A percentile compares a stretch with the other conserved stretches of the same genome.
Evolutionary conservation across 2,329 filamentous ascomycete species (phyloP).

Genomic region (Aureobasidium zeae): DNA sequence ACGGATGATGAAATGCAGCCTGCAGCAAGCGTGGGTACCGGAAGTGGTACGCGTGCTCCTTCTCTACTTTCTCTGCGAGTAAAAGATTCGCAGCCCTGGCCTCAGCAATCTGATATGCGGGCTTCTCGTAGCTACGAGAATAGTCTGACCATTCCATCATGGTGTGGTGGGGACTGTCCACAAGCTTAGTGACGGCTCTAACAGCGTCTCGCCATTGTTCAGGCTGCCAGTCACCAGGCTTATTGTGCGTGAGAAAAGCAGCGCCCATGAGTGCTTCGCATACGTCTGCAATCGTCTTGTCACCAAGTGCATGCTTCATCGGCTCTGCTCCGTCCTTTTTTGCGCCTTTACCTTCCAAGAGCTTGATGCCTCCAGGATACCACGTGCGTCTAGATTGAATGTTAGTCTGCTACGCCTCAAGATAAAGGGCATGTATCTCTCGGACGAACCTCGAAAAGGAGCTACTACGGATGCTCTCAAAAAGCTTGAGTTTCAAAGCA

Average conservation of each 20-base stretch:
- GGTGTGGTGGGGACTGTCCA: slow-evolving; percentile 56
- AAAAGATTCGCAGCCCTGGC: slow-evolving; percentile 59
- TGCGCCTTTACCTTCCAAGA: slow-evolving; percentile 62
- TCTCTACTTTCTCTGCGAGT: slow-evolving; percentile 55
- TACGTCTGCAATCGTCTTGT: slow-evolving; percentile 76
- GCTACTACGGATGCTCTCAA: slow-evolving; percentile 73
- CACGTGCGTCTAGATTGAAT: slow-evolving; percentile 59
- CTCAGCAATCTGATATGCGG: slow-evolving; percentile 57
- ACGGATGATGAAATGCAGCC: slow-evolving; percentile 82
- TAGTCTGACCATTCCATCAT: slow-evolving; percentile 68
- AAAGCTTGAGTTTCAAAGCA: slow-evolving; percentile 56
- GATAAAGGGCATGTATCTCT: no score
- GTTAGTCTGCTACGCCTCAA: no score
- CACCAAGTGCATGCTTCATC: slow-evolving; percentile 58
- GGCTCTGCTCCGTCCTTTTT: slow-evolving; percentile 36
- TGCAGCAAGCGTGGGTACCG: slow-evolving; percentile 64
- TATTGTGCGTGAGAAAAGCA: slow-evolving; percentile 52
- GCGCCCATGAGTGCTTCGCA: slow-evolving; percentile 92
- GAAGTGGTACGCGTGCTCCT: slow-evolving; percentile 58
- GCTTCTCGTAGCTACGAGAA: slow-evolving; percentile 55
- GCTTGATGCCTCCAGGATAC: slow-evolving; percentile 73
- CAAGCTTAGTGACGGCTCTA: slow-evolving; percentile 59
- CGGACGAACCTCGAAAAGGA: slow-evolving; percentile 50
- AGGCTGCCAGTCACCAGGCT: slow-evolving; percentile 32
- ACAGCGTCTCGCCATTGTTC: slow-evolving; percentile 52